Conservation (phyloP, 768 basidiomycete species). For the Phaeotremella fagi region DNA sequence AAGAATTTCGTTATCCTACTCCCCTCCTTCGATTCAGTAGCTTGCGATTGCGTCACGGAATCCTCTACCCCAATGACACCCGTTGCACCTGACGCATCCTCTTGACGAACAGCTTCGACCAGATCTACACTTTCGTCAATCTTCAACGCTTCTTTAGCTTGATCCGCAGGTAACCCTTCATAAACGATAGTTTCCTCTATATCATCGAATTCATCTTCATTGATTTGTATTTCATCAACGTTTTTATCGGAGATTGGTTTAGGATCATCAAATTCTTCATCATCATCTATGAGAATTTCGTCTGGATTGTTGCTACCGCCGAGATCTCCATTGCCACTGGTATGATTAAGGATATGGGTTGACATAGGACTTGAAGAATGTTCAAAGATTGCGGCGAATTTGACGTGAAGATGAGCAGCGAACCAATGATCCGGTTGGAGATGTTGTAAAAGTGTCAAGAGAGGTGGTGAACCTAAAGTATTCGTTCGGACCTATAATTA, state of each 20-base stretch:
- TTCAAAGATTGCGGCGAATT: slow-evolving; percentile 63
- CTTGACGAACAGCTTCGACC: slow-evolving; percentile 32
- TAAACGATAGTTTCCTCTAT: neutral
- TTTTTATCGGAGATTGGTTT: slow-evolving; percentile 14
- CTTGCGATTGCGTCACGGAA: neutral
- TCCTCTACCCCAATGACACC: slow-evolving; percentile 18
- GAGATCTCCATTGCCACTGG: slow-evolving; percentile 34
- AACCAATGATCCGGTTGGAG: slow-evolving; percentile 87
- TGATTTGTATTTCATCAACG: slow-evolving; percentile 44
- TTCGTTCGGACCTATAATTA: slow-evolving; percentile 55
- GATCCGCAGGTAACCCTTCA: slow-evolving; percentile 3
- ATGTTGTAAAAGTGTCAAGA: slow-evolving; percentile 67
- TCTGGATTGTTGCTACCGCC: slow-evolving; percentile 16
- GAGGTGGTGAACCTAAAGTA: slow-evolving; percentile 76
- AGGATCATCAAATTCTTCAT: neutral
- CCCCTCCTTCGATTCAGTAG: neutral
- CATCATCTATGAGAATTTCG: slow-evolving; percentile 7
- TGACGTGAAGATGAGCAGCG: slow-evolving; percentile 80
- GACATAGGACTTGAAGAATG: slow-evolving; percentile 18
- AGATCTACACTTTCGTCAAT: slow-evolving; percentile 44
- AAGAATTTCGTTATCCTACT: slow-evolving; percentile 65
- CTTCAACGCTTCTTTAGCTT: slow-evolving; percentile 10
- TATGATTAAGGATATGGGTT: slow-evolving; percentile 23
- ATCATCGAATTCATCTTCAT: slow-evolving; percentile 11
- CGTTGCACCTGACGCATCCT: slow-evolving; percentile 18